Conservation (phyloP, 1,139 yeast species). For the Hanseniaspora sp. region DNA sequence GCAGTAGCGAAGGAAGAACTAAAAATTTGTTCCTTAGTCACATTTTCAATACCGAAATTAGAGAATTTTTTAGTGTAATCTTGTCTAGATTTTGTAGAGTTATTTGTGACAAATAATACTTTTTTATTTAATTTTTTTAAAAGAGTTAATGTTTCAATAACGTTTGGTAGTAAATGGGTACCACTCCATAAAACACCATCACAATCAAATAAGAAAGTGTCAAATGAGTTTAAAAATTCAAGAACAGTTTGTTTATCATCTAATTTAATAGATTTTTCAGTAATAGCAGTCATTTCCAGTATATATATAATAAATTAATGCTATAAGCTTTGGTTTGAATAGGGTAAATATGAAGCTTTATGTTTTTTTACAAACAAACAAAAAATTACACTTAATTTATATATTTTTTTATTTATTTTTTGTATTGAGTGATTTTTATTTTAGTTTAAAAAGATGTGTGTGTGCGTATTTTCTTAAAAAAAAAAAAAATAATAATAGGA, state of each 20-base stretch:
- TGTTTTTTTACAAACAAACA: too few species aligned
- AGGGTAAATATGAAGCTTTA: too few species aligned
- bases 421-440: too few species aligned
- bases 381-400: too few species aligned
- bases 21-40: slow-evolving; percentile 64
- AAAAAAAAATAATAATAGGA: too few species aligned
- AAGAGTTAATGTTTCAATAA: slow-evolving; percentile 51
- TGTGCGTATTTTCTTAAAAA: too few species aligned
- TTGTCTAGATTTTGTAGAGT: slow-evolving; percentile 77
- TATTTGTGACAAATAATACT: slow-evolving; percentile 83
- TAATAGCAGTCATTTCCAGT: too few species aligned
- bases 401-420: too few species aligned
- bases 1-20: slow-evolving; percentile 91
- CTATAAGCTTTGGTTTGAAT: too few species aligned
- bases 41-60: slow-evolving; percentile 55
- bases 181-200: slow-evolving; percentile 94
- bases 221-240: slow-evolving; percentile 50
- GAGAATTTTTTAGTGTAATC: slow-evolving; percentile 68
- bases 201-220: slow-evolving; percentile 82
- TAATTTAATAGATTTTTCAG: too few species aligned
- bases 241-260: slow-evolving; percentile 39
- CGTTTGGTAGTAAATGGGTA: slow-evolving; percentile 56
- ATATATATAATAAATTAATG: too few species aligned
- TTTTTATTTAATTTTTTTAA: slow-evolving; percentile 48
- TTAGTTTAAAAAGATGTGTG: too few species aligned